Percentiles rank a stretch among this genome's conserved stretches.
These are phyloP conservation scores for Eutrema heterophyllum DNA, from an alignment of 345 rosid species.

Conservation along the genomic window DNA sequence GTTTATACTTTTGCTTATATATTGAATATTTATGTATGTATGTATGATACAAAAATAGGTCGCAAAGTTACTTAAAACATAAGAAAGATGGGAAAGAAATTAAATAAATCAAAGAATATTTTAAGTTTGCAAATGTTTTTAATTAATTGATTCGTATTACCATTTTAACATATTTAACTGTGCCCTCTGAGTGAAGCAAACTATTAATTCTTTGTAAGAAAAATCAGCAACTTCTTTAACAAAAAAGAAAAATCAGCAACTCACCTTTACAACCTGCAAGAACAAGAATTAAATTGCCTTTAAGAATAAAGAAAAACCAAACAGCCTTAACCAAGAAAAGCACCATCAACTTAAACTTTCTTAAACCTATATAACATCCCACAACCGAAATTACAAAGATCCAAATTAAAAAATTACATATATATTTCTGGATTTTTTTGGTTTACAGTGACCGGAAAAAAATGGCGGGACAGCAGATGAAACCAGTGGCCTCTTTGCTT, in stretches of 20 bases:
- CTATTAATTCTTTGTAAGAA: neutral
- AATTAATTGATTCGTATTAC: neutral
- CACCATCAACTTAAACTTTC: conserved; percentile 29
- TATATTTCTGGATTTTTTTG: neutral
- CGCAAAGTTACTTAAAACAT: neutral
- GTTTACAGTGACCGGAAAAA: neutral
- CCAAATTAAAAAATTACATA: neutral
- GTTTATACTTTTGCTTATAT: neutral
- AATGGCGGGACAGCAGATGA: conserved; percentile 57
- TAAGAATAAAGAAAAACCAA: conserved; percentile 31
- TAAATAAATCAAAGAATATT: neutral
- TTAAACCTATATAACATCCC: conserved; percentile 16
- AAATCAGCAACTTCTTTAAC: neutral
- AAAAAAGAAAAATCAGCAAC: no score
- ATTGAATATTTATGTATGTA: neutral
- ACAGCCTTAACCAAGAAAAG: conserved; percentile 71
- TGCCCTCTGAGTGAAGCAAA: neutral
- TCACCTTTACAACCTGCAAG: no score
- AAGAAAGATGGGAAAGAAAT: neutral
- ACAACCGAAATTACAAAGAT: conserved; percentile 7
- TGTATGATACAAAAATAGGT: neutral
- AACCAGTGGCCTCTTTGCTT: conserved; percentile 52
- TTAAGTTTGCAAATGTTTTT: neutral
- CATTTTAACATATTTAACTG: neutral
- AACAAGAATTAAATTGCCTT: neutral